These are phyloP conservation scores for Leishmania tarentolae DNA, from an alignment of 208 protist genomes.

Conservation along the genomic window DNA sequence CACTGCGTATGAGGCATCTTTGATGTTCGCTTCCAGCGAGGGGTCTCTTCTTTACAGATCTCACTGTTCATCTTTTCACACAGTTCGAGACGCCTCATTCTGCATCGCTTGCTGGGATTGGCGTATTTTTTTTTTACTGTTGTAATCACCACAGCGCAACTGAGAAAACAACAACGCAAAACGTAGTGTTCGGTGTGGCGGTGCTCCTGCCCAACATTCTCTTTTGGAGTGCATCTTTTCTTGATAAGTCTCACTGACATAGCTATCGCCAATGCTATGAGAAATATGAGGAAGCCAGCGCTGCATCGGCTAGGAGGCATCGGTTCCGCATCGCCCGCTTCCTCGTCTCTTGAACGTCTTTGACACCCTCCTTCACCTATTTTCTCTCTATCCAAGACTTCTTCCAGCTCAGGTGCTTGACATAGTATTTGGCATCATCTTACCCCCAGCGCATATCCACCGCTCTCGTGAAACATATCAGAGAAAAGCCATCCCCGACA, in stretches of 20 bases:
- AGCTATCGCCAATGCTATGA: neutral
- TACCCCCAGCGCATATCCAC: no score
- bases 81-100: neutral
- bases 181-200: neutral
- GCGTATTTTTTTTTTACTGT: neutral
- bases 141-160: neutral
- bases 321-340: neutral
- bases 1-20: no score
- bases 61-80: neutral
- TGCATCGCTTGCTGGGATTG: neutral
- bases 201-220: neutral
- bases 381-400: neutral
- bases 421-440: neutral
- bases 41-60: neutral
- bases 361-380: neutral
- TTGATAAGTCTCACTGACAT: neutral
- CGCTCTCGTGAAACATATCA: neutral
- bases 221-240: no score
- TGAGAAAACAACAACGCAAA: neutral
- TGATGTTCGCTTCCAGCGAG: neutral
- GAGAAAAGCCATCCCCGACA: neutral
- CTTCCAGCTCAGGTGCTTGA: neutral
- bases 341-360: neutral
- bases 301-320: neutral
- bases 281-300: neutral